Base-by-base conservation (phyloP, 176 grass and related monocot genomes). In the Triticum dicoccoides region DNA sequence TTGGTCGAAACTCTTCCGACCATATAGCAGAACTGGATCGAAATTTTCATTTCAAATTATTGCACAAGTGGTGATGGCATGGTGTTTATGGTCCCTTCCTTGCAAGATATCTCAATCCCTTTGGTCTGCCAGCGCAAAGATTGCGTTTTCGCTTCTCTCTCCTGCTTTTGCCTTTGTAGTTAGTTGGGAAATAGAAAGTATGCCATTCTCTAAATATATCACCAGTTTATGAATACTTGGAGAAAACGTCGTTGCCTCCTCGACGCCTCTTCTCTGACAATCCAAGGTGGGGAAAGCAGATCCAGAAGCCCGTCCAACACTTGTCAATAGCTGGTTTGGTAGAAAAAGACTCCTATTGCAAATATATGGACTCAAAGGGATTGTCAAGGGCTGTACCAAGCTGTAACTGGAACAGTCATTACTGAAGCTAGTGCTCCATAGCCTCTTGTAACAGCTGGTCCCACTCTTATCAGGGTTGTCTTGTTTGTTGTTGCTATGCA, bases 161-260 rank as follows among this genome's bases (percentile, higher is more conserved):
- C 32, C 61, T 58, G 39, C 5, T 34, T 17, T 24, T 71, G 15
- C 73, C 21, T 54, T n/a, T n/a, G 11, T 80, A 17, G 12, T n/a
- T 78, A 80, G 51, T 61, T 82, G 41, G 20, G 42, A 73, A 69
- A 61, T 63, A 44, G 69, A 17, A 81, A 78, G 61, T 9, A 13
- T 59, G 75, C 86, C 76, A 11, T n/a, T 34, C 9, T 90, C 69
- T 25, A 79, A 64, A 74, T 81, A 81, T 65, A 87, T 71, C 54
- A 63, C 33, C 70, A 91, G 59, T 10, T 83, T 87, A 10, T 79
- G 81, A 52, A 87, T 83, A 62, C 21, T 81, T 17, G 94, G 91
- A 78, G 93, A 44, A 64, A 93, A 83, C 78, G 88, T 91, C 21
- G 69, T 86, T 77, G 81, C 86, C 71, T 91, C 94, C 68, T 89